phyloP scores from a whole-genome alignment of 805 yeast genomes.

The Yamadazyma sp. region DNA sequence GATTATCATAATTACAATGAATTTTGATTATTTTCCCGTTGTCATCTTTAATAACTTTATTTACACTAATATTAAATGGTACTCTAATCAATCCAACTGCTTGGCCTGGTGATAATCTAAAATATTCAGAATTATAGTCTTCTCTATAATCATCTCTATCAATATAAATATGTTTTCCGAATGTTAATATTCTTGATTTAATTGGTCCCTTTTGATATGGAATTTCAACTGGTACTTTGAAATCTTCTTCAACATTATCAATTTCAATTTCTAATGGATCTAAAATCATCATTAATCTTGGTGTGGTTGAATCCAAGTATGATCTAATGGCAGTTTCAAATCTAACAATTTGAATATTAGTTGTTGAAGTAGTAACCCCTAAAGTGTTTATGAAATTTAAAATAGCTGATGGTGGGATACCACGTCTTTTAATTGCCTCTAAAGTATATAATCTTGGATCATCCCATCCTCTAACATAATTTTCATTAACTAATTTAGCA shows the following conservation, averaged over 20 bases:
- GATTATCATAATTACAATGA: constrained; percentile 77
- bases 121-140: constrained; percentile 68
- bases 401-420: constrained; percentile 98
- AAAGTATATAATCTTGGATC: constrained; percentile 95
- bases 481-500: constrained; percentile 82
- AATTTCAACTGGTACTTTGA: constrained; percentile 63
- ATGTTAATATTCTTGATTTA: constrained; percentile 67
- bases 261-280: constrained; percentile 82
- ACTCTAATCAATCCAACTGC: constrained; percentile 93
- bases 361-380: constrained; percentile 93
- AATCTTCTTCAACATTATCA: constrained; percentile 74
- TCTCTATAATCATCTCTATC: constrained; percentile 83
- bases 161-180: constrained; percentile 75
- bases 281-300: constrained; percentile 89
- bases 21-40: constrained; percentile 66
- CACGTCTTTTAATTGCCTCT: constrained; percentile 93
- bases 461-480: constrained; percentile 92
- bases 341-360: constrained; percentile 85
- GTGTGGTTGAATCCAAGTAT: constrained; percentile 85
- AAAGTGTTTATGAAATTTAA: constrained; percentile 88
- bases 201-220: constrained; percentile 84
- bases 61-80: constrained; percentile 74
- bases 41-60: constrained; percentile 43
- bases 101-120: constrained; percentile 91
- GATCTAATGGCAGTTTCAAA: constrained; percentile 87